These are phyloP conservation scores for Psilocybe tampanensis DNA, from an alignment of 768 basidiomycete species.

Conservation along the genomic window DNA sequence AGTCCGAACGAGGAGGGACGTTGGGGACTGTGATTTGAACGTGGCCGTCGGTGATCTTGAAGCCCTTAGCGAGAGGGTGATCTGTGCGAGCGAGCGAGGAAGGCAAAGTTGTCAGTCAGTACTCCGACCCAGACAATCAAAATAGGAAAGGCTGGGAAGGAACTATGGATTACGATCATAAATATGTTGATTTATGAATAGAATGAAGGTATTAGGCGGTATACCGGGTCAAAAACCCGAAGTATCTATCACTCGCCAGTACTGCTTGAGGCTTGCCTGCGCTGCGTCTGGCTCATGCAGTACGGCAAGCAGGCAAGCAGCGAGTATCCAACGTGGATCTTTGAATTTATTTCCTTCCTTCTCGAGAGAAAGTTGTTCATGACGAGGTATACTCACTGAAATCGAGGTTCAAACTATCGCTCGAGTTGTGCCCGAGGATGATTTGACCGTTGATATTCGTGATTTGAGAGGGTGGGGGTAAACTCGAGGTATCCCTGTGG, in stretches of 20 bases:
- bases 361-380: neutral
- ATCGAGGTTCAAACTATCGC: conserved; percentile 54
- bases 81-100: conserved; percentile 40
- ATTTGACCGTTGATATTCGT: conserved; percentile 53
- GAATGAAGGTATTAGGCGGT: neutral
- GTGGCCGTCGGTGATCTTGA: conserved; percentile 53
- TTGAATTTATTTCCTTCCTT: neutral
- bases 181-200: neutral
- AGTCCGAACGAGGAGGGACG: conserved; percentile 46
- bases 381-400: conserved; percentile 38
- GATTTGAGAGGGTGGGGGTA: conserved; percentile 45
- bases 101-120: neutral
- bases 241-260: neutral
- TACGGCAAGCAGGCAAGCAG: too few species aligned
- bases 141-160: conserved; percentile 6
- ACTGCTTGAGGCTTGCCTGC: neutral
- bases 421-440: conserved; percentile 50
- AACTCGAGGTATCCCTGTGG: conserved; percentile 51
- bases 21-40: conserved; percentile 55
- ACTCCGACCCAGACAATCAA: neutral
- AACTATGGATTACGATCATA: neutral
- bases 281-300: too few species aligned
- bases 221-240: neutral
- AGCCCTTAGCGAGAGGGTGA: conserved; percentile 55
- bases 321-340: neutral